These are phyloP conservation scores for Magnusiomyces paraingens DNA, from an alignment of 1,139 yeast genomes.

Conservation along the genomic window DNA sequence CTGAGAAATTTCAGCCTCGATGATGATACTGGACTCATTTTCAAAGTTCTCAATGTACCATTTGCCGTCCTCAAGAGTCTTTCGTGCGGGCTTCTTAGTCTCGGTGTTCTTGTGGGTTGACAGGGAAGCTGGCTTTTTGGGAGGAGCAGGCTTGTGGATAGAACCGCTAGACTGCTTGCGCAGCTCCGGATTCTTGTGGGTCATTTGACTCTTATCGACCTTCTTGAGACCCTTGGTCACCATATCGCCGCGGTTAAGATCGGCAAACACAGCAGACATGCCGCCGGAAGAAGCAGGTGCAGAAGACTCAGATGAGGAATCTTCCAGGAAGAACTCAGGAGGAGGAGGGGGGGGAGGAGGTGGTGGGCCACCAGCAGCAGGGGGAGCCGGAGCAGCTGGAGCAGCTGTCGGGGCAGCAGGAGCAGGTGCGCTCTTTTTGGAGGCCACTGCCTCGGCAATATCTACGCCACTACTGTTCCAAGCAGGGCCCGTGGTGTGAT, in stretches of 20 bases:
- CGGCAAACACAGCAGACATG: conserved; percentile 87
- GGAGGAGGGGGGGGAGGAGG: conserved; percentile 71
- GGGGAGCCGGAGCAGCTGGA: conserved; percentile 31
- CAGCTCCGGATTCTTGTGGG: conserved; percentile 85
- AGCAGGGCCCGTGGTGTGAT: conserved; percentile 72
- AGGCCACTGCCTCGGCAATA: conserved; percentile 29
- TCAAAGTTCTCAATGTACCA: conserved; percentile 86
- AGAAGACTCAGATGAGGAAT: conserved; percentile 26
- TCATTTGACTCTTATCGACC: conserved; percentile 90
- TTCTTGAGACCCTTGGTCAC: conserved; percentile 84
- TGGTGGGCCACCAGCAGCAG: conserved; percentile 38
- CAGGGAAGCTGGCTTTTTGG: conserved; percentile 67
- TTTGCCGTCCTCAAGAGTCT: conserved; percentile 75
- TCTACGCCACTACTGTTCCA: conserved; percentile 57
- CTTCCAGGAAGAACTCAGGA: conserved; percentile 59
- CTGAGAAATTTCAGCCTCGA: conserved; percentile 81
- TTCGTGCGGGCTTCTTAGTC: conserved; percentile 55
- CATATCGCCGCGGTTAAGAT: conserved; percentile 73
- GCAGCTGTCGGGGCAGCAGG: conserved; percentile 28
- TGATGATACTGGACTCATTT: conserved; percentile 49
- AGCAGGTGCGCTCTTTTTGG: conserved; percentile 17
- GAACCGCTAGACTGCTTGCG: conserved; percentile 40
- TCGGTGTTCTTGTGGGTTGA: conserved; percentile 25
- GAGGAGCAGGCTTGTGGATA: conserved; percentile 47
- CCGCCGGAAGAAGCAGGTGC: conserved; percentile 43